Evolutionary conservation across 2,329 filamentous ascomycete species (phyloP), one percentile per base, ranked within the genome.

Genomic region (Penicillium aurantiogriseum): DNA sequence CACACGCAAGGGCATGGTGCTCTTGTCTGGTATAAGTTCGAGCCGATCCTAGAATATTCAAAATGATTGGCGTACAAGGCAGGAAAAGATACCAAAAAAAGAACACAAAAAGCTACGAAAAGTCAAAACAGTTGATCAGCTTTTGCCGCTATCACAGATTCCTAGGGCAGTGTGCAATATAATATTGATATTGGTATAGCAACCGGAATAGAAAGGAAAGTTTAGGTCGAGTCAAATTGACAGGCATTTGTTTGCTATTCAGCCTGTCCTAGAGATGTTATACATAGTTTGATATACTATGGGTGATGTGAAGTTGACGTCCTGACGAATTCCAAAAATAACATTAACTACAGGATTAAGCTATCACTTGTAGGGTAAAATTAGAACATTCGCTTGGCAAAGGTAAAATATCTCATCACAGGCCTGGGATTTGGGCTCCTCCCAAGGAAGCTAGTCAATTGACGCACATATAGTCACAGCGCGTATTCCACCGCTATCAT

Each of bases 281-380:
- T 29, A 29, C 10, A 10, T 29, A 29, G 29, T 11, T 4, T n/a
- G 38, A 39, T 39, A 39, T 39, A 39, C 25, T 25, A 25, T 25
- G 13, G 33, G 33, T 39, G 36, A 39, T 39, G 19, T 47, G 19
- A 6, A 29, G 15, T 45, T 38, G 49, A 29, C 19, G 15, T 43
- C 38, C 10, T 13, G 40, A 33, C 27, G 25, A 19, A 9, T 45
- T 43, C 50, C 50, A 52, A 52, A 52, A 52, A 52, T 52, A 51
- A 51, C 39, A 9, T 23, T n/a, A n/a, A n/a, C n/a, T 10, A 31
- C 10, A 31, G 29, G 9, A 31, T 31, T 31, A 31, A 31, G 29
- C 29, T 31, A 31, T 11, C 29, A 1, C 9, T 10, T 21, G 13
- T 40, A 21, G 38, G 29, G 8, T 21, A 47, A 47, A 47, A 47